A percentile compares a stretch with the other conserved stretches of the same genome.
phyloP scores from a whole-genome alignment of 768 basidiomycete species.

The Tephrocybe sp. region DNA sequence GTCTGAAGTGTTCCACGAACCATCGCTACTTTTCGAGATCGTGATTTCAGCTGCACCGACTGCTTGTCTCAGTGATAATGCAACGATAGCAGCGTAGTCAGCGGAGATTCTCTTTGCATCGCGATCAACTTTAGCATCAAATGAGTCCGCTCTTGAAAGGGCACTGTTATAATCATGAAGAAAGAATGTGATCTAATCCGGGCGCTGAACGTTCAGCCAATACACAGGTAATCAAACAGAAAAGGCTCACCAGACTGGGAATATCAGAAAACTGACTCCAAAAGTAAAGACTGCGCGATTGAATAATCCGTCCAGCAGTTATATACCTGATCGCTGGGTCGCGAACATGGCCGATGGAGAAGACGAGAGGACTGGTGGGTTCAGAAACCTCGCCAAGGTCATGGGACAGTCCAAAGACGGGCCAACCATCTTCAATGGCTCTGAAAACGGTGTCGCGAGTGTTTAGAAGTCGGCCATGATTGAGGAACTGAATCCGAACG shows the following conservation, averaged over 20 bases:
- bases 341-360: constrained; percentile 46
- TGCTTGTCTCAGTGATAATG: constrained; percentile 52
- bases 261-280: constrained; percentile 38
- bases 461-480: constrained; percentile 47
- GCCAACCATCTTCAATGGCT: constrained; percentile 54
- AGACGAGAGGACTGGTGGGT: constrained; percentile 34
- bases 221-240: neutral
- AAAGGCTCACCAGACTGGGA: constrained; percentile 27
- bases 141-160: constrained; percentile 35
- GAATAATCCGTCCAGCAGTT: constrained; percentile 40
- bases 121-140: constrained; percentile 42
- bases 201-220: neutral
- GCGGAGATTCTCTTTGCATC: constrained; percentile 47
- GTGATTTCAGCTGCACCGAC: constrained; percentile 55
- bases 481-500: constrained; percentile 58
- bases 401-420: constrained; percentile 59
- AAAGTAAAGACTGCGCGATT: constrained; percentile 41
- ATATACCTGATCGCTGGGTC: constrained; percentile 48
- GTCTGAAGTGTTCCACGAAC: constrained; percentile 49
- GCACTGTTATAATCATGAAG: constrained; percentile 44
- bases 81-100: constrained; percentile 50
- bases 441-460: constrained; percentile 56
- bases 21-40: constrained; percentile 40
- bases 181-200: constrained; percentile 38
- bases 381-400: constrained; percentile 47